Evolutionary conservation across 2,329 filamentous ascomycete genomes (phyloP), one percentile per base, ranked within the genome.

Genomic region (Aspergillus aculeatinus): DNA sequence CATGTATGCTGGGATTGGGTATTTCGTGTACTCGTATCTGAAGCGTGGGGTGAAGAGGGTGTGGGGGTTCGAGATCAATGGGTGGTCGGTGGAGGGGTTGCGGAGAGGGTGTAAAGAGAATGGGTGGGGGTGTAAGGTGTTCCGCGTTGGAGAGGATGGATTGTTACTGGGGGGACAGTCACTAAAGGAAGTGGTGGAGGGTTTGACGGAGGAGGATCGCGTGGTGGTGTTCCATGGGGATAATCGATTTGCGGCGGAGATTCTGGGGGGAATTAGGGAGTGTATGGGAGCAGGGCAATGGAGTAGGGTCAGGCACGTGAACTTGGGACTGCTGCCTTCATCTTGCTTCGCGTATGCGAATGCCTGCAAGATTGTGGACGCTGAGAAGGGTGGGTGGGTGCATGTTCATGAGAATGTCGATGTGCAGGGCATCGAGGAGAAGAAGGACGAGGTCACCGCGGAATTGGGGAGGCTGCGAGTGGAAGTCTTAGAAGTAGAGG

Each of bases 1-100:
- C 74, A 79, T 98, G 61, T 97, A 96, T 77, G 91, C 90, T 0
- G 94, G 94, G 0, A 96, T 97, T 65, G 94, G 94, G 5, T 97
- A 97, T 76, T 97, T 98, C 76, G 86, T 89, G 3, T 96, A 97
- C 70, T 90, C 87, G 33, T 97, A 96, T 76, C 83, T 88, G 6
- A 82, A 80, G 60, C 84, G 89, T 19, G 92, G 91, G 0, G 79
- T 93, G 68, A 79, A 68, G 9, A 79, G 84, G 52, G 89, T 97
- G 1, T 79, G 95, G 48, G 91, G 92, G 67, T 98, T 91, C 90
- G 94, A 98, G 76, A 80, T 97, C 50, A 97, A 96, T 73, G 88
- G 89, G 0, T 90, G 93, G 88, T 92, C 88, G 65, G 84, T 96
- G 35, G 92, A 97, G 78, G 92, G 90, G 0, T 75, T 98, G 70